Evolutionary conservation across 2,329 filamentous ascomycete genomes (phyloP), one percentile per base, ranked within the genome.

Genomic region (Emmonsiellopsis sp.): DNA sequence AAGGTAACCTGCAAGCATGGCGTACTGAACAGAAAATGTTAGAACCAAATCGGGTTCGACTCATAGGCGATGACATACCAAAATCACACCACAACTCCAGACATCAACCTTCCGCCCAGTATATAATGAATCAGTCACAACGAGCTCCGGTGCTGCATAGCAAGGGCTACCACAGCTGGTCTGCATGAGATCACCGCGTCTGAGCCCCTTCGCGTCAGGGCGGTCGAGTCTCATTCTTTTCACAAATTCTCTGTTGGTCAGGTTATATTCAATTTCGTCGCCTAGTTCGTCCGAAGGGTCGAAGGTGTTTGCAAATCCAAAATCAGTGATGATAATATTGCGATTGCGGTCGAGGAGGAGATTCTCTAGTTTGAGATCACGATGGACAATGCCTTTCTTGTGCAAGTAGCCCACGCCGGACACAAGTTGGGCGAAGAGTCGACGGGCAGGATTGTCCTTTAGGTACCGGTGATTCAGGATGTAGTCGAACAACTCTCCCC

Each of bases 251-350:
- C 88, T 87, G 65, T 95, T 92, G 31, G 82, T 81, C 21, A 98
- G 75, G 58, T 90, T 88, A 63, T 89, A 82, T 70, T 97, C 93
- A 60, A 96, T 87, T 55, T 96, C 91, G 56, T 95, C 89, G 4
- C 82, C 83, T 40, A 98, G 78, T 68, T 96, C 90, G 65, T 98
- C 93, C 37, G 77, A 74, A 0, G 93, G 83, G 65, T 96, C 87
- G 66, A 98, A 98, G 0, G 91, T 97, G 71, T 98, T 98, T 61
- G 93, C 93, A 68, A 98, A 98, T 14, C 93, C 93, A 71, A 98
- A 98, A 72, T 98, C 93, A 13, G 93, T 98, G 66, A 98, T 98
- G 73, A 98, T 98, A 65, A 98, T 97, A 75, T 98, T 98, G 58
- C 90, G 86, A 67, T 98, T 96, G 58, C 92, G 86, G 71, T 98